Base-by-base conservation (phyloP, 331 rosid genomes). In the Phaseolus coccineus region DNA sequence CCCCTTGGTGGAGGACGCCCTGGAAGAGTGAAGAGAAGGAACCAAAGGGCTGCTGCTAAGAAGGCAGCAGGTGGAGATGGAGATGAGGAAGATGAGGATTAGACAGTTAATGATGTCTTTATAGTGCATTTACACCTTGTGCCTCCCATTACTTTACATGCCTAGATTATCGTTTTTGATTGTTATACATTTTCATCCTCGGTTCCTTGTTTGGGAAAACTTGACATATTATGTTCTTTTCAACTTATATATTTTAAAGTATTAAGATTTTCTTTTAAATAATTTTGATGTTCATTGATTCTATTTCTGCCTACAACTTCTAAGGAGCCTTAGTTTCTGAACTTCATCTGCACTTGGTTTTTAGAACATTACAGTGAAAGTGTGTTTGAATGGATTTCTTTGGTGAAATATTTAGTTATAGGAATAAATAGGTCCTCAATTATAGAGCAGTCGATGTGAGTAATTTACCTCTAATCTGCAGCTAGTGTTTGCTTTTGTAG, bases 1-100 rank as follows among this genome's bases (percentile, higher is more conserved):
- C 94, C 90, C 1, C 84, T 88, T 22, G 94, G 94, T 2, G 91
- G 88, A 10, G 92, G 94, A 9, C 89, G 90, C 1, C 94, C 94
- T 0, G 92, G 92, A 71, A 88, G 91, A 40, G 90, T 88, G 85
- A 87, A 90, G 92, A 33, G 92, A 88, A 86, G 28, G 88, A 90
- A 90, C 85, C 53, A 3, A 8, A 90, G 74, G 74, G 89, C 87
- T n/a, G 92, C 90, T 59, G 83, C 92, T 8, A 90, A 86, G 94
- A 88, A 88, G 84, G 92, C 90, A 13, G 40, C 87, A 27, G 92
- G 90, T 28, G 92, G 90, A 15, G 94, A 83, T 61, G 91, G 87
- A 61, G 89, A 83, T 33, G 92, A 90, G 63, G 94, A 88, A 53
- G 91, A 90, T 30, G 94, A 87, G 48, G 92, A 88, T 58, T 90